Evolutionary conservation across 1,139 yeast genomes (phyloP), one percentile per base, ranked within the genome.

Genomic region (Yamadazyma conglobata): DNA sequence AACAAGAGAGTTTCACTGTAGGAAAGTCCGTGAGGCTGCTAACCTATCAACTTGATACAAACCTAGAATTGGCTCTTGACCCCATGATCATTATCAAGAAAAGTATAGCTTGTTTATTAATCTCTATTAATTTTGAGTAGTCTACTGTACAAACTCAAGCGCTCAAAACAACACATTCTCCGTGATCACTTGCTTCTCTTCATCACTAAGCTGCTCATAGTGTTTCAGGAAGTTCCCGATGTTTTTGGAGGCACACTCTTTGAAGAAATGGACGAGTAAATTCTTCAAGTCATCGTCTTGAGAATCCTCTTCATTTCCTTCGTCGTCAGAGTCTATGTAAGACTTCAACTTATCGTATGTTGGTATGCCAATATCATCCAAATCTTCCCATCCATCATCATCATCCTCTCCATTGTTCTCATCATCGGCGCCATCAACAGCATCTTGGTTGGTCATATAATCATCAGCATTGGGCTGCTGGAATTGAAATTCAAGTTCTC

Each of bases 341-440:
- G 73, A 64, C 43, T 72, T 70, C 35, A 80, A 54, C 42, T 76
- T 77, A 13, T 75, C 80, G 46, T 64, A 79, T 25, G 74, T 70
- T 3, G 83, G 73, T 1, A 73, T 78, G 2, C 79, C 85, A 25
- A 73, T 56, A 35, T 71, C 79, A 9, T 82, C 89, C 45, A 83
- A 60, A 47, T 86, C 95, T 50, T 87, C 95, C 93, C 95, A 88
- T 0, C 71, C 86, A 10, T 67, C 82, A n/a, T 64, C 78, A 9
- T 53, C 67, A 17, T 61, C 79, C n/a, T 58, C 78, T 2, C 54
- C 73, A 1, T 41, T 68, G 1, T 42, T 68, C 2, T 45, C 60
- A 4, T 42, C 57, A 10, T 38, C 54, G 9, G 47, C 34, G 2
- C 52, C 70, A 1, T 43, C 66, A 0, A 46, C 64, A 3, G 44